Evolutionary conservation across 2,329 filamentous ascomycete species (phyloP), one percentile per base, ranked within the genome.

Genomic region (Monosporascus sp.): DNA sequence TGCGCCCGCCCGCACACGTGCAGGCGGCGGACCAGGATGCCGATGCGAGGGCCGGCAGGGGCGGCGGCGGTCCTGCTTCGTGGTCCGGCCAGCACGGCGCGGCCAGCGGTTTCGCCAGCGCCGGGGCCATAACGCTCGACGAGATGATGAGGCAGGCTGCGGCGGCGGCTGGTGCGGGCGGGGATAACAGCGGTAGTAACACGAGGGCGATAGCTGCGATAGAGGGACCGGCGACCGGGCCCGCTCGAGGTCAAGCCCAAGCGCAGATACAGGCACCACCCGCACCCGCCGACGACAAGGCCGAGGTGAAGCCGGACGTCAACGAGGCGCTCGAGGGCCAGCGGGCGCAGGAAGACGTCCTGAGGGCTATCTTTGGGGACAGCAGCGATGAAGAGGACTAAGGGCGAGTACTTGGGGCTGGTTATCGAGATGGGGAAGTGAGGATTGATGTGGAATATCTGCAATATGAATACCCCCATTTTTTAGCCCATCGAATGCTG

Each of bases 301-400:
- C 68, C 8, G 69, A 73, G 36, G 79, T 94, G 24, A 83, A 96
- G 67, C 80, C 85, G 0, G 88, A 90, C 58, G 82, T 77, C 59
- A 96, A 96, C 62, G 87, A 91, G 53, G 89, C 88, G 4, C 66
- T 96, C 9, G 89, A 95, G 65, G 86, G 81, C 0, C 78, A 85
- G 63, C 80, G 84, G 51, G 89, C 91, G 1, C 85, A 87, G 17
- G 90, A 92, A 48, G 89, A 88, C 44, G 86, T 97, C 0, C 91
- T 97, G 63, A 90, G 84, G 61, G 90, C 91, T n/a, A 91, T 97
- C 31, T 97, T 97, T 79, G 93, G 92, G 6, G 90, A 91, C 67
- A 88, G 88, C 64, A 87, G 88, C 59, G 88, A 90, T 61, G 66
- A 69, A 1, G 66, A 82, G 31, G 72, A 74, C 16, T 57, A 36